Conservation (phyloP, 2,329 filamentous ascomycete species). For the Penicillium concentricum region DNA sequence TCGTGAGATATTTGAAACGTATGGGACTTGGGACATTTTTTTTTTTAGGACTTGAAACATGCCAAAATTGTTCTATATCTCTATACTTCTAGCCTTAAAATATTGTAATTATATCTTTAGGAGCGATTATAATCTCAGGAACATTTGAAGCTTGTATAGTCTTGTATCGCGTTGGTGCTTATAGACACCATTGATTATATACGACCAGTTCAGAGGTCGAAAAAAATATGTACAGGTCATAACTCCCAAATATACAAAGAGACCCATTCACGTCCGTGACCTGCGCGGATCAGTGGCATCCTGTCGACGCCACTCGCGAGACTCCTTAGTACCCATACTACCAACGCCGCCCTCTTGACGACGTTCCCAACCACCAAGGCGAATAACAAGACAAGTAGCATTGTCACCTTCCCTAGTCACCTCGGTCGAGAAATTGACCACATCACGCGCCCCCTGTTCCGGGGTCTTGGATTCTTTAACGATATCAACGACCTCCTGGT, state of each 20-base stretch:
- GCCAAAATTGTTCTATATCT: neutral
- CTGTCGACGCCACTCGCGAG: constrained; percentile 75
- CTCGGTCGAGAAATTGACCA: constrained; percentile 87
- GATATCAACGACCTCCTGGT: constrained; percentile 95
- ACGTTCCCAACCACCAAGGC: constrained; percentile 65
- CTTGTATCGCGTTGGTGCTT: neutral
- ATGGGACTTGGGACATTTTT: no score
- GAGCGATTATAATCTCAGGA: neutral
- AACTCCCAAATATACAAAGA: constrained; percentile 1
- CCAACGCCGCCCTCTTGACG: constrained; percentile 76
- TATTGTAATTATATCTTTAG: neutral
- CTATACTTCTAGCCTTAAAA: neutral
- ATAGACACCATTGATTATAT: constrained; percentile 13
- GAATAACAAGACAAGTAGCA: constrained; percentile 62
- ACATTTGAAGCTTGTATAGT: neutral
- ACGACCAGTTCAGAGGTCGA: constrained; percentile 5
- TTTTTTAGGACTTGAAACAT: no score
- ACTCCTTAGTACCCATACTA: constrained; percentile 87
- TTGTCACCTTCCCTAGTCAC: constrained; percentile 67
- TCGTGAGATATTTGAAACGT: neutral
- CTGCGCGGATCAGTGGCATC: constrained; percentile 81
- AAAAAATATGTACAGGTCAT: constrained; percentile 22
- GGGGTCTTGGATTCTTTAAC: constrained; percentile 92
- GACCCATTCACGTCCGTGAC: constrained; percentile 50
- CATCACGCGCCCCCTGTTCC: constrained; percentile 73